Conservation (phyloP, 2,329 filamentous ascomycete genomes). For the Botrytis elliptica region DNA sequence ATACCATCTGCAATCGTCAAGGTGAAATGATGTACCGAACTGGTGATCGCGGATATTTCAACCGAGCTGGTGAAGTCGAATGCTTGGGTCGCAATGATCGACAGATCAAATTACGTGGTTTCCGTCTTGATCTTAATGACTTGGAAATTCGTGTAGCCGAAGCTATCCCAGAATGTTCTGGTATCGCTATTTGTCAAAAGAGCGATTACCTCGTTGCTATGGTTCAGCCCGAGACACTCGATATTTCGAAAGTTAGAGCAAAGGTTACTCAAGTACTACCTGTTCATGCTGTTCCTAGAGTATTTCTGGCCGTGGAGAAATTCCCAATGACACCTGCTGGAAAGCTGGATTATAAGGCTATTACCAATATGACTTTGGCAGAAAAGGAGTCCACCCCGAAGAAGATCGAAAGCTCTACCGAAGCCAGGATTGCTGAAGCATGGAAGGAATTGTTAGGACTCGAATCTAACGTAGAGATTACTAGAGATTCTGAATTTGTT, state of each 20-base stretch:
- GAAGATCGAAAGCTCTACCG: conserved; percentile 5
- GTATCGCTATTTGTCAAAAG: conserved; percentile 34
- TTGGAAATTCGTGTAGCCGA: conserved; percentile 38
- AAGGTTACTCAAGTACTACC: conserved; percentile 28
- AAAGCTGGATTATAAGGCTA: conserved; percentile 40
- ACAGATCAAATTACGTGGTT: conserved; percentile 43
- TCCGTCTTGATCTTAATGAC: conserved; percentile 45
- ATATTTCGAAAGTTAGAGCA: conserved; percentile 2
- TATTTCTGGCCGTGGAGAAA: conserved; percentile 31
- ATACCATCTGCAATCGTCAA: conserved; percentile 31
- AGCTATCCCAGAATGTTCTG: conserved; percentile 23
- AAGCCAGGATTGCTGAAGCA: conserved; percentile 18
- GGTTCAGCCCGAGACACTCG: conserved; percentile 32
- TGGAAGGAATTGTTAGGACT: conserved; percentile 27
- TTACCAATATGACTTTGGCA: conserved; percentile 21
- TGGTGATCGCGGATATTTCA: conserved; percentile 45
- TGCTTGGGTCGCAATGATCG: conserved; percentile 45
- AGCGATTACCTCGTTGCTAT: conserved; percentile 37
- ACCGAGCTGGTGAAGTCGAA: conserved; percentile 41
- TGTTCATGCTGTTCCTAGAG: conserved; percentile 35
- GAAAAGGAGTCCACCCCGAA: neutral
- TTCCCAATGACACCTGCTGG: conserved; percentile 39
- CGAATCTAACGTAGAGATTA: conserved; percentile 20
- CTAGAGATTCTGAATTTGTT: conserved; percentile 30
- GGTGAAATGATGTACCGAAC: conserved; percentile 43